A percentile compares a stretch with the other conserved stretches of the same genome.
Conservation (phyloP, 768 basidiomycete species). For the Lactarius psammicola region DNA sequence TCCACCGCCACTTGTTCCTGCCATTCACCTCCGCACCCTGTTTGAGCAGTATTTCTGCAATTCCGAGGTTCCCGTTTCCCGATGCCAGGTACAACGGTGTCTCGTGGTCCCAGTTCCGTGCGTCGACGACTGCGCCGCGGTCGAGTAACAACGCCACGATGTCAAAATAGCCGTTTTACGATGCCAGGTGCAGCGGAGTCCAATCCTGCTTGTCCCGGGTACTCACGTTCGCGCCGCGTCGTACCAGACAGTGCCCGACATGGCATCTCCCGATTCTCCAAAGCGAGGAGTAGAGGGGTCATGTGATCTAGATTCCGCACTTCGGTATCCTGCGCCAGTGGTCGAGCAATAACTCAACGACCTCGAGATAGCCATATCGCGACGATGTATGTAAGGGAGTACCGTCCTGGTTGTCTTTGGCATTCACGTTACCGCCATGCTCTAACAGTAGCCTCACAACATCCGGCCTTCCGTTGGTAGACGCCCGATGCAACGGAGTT, state of each 20-base stretch:
- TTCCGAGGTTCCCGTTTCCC: background rate
- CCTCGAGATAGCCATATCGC: background rate
- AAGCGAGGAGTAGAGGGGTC: background rate
- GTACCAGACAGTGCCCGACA: background rate
- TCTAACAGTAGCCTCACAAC: background rate
- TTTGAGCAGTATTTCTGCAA: background rate
- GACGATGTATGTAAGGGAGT: background rate
- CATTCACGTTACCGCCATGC: background rate
- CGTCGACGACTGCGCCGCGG: background rate
- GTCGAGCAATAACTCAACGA: background rate
- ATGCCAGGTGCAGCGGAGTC: background rate
- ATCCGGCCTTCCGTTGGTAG: background rate
- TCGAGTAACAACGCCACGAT: background rate
- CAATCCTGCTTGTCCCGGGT: background rate
- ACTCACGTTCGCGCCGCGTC: background rate
- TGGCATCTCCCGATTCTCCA: background rate
- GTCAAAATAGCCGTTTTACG: background rate
- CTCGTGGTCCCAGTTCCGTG: background rate
- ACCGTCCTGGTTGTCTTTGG: too few species aligned
- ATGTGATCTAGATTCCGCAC: background rate
- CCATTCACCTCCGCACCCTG: constrained; percentile 6
- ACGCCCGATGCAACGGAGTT: background rate
- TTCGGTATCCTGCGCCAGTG: constrained; percentile 6
- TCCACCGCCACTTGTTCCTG: background rate
- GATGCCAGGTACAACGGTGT: constrained; percentile 2